Conservation (phyloP, 2,329 filamentous ascomycete species). For the Colletotrichum abscissum region DNA sequence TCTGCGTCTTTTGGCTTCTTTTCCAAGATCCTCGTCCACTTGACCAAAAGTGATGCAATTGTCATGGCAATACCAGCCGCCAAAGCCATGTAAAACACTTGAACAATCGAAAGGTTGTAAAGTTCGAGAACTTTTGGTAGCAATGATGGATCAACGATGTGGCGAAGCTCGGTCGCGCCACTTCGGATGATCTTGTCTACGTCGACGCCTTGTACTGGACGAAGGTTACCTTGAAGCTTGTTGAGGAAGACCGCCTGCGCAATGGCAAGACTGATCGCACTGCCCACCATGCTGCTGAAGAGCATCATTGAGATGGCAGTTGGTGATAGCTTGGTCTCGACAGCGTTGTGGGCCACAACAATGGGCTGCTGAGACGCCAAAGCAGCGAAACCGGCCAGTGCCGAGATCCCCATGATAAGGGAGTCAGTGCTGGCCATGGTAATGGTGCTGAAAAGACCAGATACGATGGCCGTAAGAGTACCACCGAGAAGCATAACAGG, state of each 20-base stretch:
- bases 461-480: neutral
- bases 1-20: neutral
- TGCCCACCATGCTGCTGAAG: neutral
- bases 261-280: neutral
- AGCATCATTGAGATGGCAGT: neutral
- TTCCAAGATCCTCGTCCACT: neutral
- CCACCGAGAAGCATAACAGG: neutral
- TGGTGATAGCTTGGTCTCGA: neutral
- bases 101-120: neutral
- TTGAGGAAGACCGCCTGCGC: neutral
- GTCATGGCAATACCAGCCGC: neutral
- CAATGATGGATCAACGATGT: neutral
- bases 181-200: neutral
- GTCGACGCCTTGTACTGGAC: neutral
- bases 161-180: neutral
- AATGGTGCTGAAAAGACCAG: neutral
- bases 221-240: neutral
- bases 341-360: neutral
- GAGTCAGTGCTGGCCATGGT: neutral
- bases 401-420: neutral
- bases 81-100: neutral
- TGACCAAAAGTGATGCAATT: neutral
- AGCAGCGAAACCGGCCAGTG: neutral
- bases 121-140: neutral
- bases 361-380: neutral